phyloP scores from a whole-genome alignment of 2,329 filamentous ascomycete species.

The Cercospora janseana region DNA sequence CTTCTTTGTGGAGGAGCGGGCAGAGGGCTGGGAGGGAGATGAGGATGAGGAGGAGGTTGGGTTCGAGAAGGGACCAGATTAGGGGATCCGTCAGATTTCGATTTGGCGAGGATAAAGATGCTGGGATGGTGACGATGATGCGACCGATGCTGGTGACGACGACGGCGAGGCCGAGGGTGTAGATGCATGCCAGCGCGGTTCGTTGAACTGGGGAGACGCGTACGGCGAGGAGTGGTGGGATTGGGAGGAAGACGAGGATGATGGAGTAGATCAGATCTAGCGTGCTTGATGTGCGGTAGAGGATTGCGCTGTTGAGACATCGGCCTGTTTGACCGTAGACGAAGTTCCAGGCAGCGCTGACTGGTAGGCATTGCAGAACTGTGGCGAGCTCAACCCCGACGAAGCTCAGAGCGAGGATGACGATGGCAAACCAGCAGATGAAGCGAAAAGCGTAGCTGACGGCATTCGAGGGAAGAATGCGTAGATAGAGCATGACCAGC shows the following conservation, averaged over 20 bases:
- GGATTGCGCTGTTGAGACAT: conserved; percentile 6
- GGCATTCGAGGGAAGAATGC: conserved; percentile 5
- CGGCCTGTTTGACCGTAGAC: not conserved
- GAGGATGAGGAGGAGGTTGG: conserved; percentile 16
- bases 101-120: conserved; percentile 2
- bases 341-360: not conserved
- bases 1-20: not conserved
- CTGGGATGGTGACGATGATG: conserved; percentile 2
- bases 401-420: conserved; percentile 12
- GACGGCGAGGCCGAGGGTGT: conserved; percentile 15
- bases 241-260: conserved; percentile 13
- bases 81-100: conserved; percentile 2
- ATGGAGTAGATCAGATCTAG: conserved; percentile 15
- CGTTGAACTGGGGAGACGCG: not conserved
- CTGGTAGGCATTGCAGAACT: conserved; percentile 13
- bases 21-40: conserved; percentile 14
- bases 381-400: conserved; percentile 12
- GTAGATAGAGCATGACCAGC: conserved; percentile 13
- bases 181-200: conserved; percentile 7
- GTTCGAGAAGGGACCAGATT: conserved; percentile 15
- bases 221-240: conserved; percentile 10
- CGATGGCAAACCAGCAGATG: not conserved
- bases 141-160: conserved; percentile 10
- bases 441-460: conserved; percentile 4
- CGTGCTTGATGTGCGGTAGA: conserved; percentile 3